Conservation (phyloP, 805 yeast genomes). For the Kuraishia capsulata region DNA sequence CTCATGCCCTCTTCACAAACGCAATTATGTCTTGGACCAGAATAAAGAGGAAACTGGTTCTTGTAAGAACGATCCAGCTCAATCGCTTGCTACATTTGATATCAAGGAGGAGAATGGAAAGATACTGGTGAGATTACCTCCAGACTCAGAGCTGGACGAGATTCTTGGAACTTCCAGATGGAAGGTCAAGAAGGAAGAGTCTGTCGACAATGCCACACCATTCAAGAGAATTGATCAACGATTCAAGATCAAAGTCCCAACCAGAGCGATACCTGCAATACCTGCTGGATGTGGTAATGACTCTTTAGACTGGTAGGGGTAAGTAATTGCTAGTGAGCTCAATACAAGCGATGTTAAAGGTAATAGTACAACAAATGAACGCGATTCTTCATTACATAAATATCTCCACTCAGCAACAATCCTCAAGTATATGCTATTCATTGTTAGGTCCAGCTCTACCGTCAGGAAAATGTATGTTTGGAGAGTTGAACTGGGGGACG, state of each 20-base stretch:
- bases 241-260: conserved; percentile 16
- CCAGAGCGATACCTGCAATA: conserved; percentile 5
- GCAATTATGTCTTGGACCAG: conserved; percentile 20
- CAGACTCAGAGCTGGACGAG: conserved; percentile 22
- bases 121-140: conserved; percentile 22
- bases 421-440: no score
- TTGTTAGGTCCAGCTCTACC: no score
- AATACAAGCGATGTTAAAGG: no score
- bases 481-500: no score
- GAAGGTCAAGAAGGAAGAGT: conserved; percentile 20
- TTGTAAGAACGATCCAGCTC: conserved; percentile 18
- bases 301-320: conserved; percentile 12
- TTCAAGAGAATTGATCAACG: conserved; percentile 12
- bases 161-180: conserved; percentile 24
- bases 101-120: conserved; percentile 21
- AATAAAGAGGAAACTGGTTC: conserved; percentile 16
- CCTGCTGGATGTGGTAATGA: conserved; percentile 7
- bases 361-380: no score
- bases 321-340: no score
- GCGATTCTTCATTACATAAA: no score
- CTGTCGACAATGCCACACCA: conserved; percentile 7
- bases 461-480: no score
- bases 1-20: conserved; percentile 28
- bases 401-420: no score
- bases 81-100: conserved; percentile 26